Percentiles rank a stretch among this genome's conserved stretches.
Conservation (phyloP, 306 rosid species). For the Benincasa hispida region DNA sequence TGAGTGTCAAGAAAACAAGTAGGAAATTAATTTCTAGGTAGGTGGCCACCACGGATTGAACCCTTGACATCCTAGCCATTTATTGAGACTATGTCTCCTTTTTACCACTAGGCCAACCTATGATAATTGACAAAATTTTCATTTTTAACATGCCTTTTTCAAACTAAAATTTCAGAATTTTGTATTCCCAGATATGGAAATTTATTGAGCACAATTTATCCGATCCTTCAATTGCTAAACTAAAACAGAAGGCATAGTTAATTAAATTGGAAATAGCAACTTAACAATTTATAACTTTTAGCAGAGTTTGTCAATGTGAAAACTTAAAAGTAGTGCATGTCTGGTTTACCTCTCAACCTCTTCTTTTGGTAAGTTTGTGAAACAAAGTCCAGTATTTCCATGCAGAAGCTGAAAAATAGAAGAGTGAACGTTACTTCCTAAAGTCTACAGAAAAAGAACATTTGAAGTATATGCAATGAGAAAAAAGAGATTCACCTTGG, state of each 20-base stretch:
- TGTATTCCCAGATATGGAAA: not conserved
- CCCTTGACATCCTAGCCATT: too few species aligned
- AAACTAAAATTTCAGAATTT: not conserved
- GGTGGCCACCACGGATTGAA: too few species aligned
- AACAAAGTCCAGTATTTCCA: constrained; percentile 77
- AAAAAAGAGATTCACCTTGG: constrained; percentile 38
- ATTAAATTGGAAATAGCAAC: not conserved
- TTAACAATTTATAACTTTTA: not conserved
- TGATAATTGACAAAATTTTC: not conserved
- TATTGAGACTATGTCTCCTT: too few species aligned
- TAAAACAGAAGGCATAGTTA: not conserved
- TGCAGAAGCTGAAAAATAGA: constrained; percentile 42
- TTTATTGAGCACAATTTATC: not conserved
- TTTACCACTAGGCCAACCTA: too few species aligned
- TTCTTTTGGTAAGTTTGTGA: constrained; percentile 63
- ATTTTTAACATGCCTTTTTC: not conserved
- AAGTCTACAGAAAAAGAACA: not conserved
- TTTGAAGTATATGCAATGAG: not conserved
- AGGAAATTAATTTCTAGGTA: too few species aligned
- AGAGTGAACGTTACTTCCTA: not conserved
- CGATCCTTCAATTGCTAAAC: not conserved
- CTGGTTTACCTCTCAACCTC: constrained; percentile 60
- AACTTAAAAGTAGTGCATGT: not conserved
- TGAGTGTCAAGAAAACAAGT: too few species aligned
- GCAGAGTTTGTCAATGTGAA: not conserved